Conservation (phyloP, 345 rosid species). For the Pugionium cornutum region DNA sequence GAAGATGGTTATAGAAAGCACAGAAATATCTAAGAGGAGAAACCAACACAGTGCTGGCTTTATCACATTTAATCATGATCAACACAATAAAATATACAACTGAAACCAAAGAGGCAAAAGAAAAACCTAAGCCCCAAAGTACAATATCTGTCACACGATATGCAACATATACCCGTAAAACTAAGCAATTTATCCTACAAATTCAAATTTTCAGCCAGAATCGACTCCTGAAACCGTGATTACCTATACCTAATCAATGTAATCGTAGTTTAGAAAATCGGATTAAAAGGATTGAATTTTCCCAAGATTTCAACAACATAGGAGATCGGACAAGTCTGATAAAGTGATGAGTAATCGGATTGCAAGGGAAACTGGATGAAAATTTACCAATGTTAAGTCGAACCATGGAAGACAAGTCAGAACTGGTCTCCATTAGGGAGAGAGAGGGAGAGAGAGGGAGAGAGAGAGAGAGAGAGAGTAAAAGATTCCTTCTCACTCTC, state of each 20-base stretch:
- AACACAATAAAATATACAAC: background rate
- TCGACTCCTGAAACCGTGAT: too few relatives aligned
- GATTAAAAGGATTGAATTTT: background rate
- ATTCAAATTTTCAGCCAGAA: too few relatives aligned
- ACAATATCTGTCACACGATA: background rate
- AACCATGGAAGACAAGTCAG: constrained; percentile 54
- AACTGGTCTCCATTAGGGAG: constrained; percentile 36
- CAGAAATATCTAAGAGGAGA: background rate
- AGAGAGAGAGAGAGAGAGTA: constrained; percentile 6
- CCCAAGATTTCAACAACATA: background rate
- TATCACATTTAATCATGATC: background rate
- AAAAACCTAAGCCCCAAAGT: background rate
- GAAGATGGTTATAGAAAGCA: constrained; percentile 11
- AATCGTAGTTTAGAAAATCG: too few relatives aligned
- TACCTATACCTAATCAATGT: too few relatives aligned
- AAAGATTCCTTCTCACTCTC: constrained; percentile 8
- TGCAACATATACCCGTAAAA: too few relatives aligned
- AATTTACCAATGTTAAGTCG: constrained; percentile 77
- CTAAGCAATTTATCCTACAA: background rate
- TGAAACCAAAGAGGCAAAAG: background rate
- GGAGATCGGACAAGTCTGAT: background rate
- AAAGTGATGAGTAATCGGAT: background rate
- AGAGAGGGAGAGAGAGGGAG: constrained; percentile 1
- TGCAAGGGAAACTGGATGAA: background rate
- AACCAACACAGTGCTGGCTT: background rate